These are phyloP conservation scores for Xylariales sp. DNA, from an alignment of 2,329 filamentous ascomycete genomes.

Conservation along the genomic window DNA sequence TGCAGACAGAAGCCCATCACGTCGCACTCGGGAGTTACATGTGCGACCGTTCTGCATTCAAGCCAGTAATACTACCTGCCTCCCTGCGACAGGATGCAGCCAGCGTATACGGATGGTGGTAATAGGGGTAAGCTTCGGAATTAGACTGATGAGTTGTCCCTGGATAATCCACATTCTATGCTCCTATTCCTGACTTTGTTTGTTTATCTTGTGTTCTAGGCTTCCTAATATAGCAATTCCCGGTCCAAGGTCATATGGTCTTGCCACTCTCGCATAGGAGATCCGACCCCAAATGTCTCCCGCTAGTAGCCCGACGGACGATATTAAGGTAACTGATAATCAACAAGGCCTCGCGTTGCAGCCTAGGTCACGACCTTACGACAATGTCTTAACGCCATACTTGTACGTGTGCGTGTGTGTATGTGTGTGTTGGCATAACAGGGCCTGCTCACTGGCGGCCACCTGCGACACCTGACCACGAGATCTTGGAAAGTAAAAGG, in stretches of 20 bases:
- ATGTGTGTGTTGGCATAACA: conserved; percentile 30
- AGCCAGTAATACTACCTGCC: conserved; percentile 27
- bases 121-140: conserved; percentile 16
- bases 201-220: conserved; percentile 24
- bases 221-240: conserved; percentile 14
- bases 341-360: conserved; percentile 7
- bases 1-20: conserved; percentile 11
- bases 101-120: conserved; percentile 19
- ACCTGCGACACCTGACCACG: conserved; percentile 22
- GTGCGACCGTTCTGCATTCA: conserved; percentile 15
- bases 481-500: conserved; percentile 11
- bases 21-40: conserved; percentile 32
- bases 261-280: conserved; percentile 14
- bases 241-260: conserved; percentile 15
- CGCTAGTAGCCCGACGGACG: conserved; percentile 14
- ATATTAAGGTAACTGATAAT: conserved; percentile 7
- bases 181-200: conserved; percentile 16
- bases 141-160: conserved; percentile 33
- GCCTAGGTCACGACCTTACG: conserved; percentile 5
- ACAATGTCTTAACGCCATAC: conserved; percentile 10
- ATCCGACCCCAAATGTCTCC: conserved; percentile 3
- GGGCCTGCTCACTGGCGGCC: conserved; percentile 17
- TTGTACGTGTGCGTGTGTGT: conserved; percentile 10
- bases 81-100: conserved; percentile 27
- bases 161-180: neutral